Conservation (phyloP, 2,329 filamentous ascomycete genomes). For the Chaetomiaceae sp. region DNA sequence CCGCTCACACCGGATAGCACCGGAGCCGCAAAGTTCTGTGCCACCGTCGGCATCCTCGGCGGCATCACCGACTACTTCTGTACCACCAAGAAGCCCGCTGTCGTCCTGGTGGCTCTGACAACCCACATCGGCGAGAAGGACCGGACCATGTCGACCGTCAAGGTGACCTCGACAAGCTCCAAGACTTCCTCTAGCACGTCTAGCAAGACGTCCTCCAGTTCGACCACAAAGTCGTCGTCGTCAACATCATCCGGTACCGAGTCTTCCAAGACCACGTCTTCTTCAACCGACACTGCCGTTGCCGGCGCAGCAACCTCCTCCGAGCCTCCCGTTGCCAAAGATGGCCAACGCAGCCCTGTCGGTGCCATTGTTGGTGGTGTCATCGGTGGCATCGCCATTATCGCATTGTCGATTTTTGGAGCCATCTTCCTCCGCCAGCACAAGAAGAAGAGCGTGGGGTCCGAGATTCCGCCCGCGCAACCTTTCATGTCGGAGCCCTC, state of each 20-base stretch:
- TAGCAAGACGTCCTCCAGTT: neutral
- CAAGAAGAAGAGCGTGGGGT: slow-evolving; percentile 6
- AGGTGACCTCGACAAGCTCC: slow-evolving; percentile 1
- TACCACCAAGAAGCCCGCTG: slow-evolving; percentile 31
- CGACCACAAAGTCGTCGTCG: slow-evolving; percentile 1
- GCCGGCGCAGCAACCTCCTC: slow-evolving; percentile 7
- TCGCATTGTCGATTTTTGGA: slow-evolving; percentile 18
- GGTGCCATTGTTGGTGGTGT: slow-evolving; percentile 25
- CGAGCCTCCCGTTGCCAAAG: neutral
- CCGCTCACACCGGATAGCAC: slow-evolving; percentile 33
- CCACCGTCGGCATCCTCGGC: slow-evolving; percentile 40
- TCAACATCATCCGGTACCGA: neutral
- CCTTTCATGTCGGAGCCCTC: slow-evolving; percentile 6
- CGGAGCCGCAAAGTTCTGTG: slow-evolving; percentile 36
- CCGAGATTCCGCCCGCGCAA: neutral
- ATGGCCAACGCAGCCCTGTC: slow-evolving; percentile 9
- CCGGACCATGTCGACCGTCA: slow-evolving; percentile 27
- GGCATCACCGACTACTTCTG: slow-evolving; percentile 44
- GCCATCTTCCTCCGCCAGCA: slow-evolving; percentile 15
- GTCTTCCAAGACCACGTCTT: slow-evolving; percentile 2
- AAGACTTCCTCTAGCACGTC: neutral
- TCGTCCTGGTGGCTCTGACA: slow-evolving; percentile 35
- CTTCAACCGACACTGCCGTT: slow-evolving; percentile 4
- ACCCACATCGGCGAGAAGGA: slow-evolving; percentile 38
- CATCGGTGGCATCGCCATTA: slow-evolving; percentile 21